phyloP scores from a whole-genome alignment of 2,329 filamentous ascomycete genomes.

The Aureobasidium sp. region DNA sequence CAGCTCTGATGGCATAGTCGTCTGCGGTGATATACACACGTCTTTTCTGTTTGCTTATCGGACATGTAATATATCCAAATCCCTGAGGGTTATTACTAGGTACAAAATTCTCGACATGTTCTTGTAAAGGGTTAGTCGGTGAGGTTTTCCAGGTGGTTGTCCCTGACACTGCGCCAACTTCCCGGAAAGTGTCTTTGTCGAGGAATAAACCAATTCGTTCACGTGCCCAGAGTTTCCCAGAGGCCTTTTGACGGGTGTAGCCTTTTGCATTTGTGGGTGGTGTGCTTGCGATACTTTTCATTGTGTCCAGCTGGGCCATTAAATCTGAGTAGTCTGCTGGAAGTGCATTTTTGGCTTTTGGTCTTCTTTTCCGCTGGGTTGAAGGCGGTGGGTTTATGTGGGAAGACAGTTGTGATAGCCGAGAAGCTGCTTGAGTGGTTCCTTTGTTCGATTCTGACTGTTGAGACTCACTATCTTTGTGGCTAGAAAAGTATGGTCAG shows the following conservation, averaged over 20 bases:
- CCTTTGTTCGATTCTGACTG: background rate
- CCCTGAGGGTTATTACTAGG: slow-evolving; percentile 57
- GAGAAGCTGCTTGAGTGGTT: background rate
- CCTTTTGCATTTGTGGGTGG: slow-evolving; percentile 49
- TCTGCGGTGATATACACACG: slow-evolving; percentile 48
- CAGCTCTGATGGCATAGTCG: slow-evolving; percentile 55
- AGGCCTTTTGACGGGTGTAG: slow-evolving; percentile 56
- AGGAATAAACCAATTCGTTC: slow-evolving; percentile 55
- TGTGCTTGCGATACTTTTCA: slow-evolving; percentile 48
- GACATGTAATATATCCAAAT: background rate
- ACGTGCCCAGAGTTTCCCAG: slow-evolving; percentile 59
- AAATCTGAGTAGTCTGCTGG: slow-evolving; percentile 58
- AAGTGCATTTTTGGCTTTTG: slow-evolving; percentile 35
- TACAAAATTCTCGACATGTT: slow-evolving; percentile 46
- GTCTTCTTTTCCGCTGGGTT: slow-evolving; percentile 25
- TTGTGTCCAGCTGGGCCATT: slow-evolving; percentile 47
- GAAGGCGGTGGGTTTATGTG: slow-evolving; percentile 20
- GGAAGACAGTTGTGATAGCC: slow-evolving; percentile 23
- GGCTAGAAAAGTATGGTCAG: background rate
- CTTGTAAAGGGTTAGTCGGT: slow-evolving; percentile 37
- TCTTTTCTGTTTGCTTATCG: background rate
- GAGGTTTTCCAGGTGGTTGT: slow-evolving; percentile 52
- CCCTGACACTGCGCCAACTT: slow-evolving; percentile 55
- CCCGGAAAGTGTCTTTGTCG: slow-evolving; percentile 49
- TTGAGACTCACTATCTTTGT: background rate